These are phyloP conservation scores for Rhizomucor pusillus DNA, from an alignment of 371 early-diverging fungal genomes.

Conservation along the genomic window DNA sequence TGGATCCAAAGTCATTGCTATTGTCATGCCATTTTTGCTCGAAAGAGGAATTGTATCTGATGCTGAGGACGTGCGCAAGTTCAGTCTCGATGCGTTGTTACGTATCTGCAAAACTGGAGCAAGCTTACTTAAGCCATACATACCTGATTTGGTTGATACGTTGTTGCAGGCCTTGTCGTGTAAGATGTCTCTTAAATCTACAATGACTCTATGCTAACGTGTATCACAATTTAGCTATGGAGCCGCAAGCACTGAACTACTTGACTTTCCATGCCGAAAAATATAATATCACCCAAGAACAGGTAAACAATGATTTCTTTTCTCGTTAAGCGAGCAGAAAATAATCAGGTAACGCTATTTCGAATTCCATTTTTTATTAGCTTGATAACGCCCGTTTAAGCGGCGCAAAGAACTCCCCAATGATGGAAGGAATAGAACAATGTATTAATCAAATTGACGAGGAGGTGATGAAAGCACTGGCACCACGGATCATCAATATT, in stretches of 20 bases:
- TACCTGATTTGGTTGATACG: slow-evolving; percentile 69
- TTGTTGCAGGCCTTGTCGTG: slow-evolving; percentile 82
- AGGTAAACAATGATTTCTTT: slow-evolving; percentile 25
- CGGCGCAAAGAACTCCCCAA: slow-evolving; percentile 73
- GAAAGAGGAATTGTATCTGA: slow-evolving; percentile 78
- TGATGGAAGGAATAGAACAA: slow-evolving; percentile 84
- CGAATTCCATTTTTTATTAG: too few relatives aligned
- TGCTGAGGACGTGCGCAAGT: slow-evolving; percentile 87
- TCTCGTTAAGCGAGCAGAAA: not conserved
- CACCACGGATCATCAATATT: slow-evolving; percentile 66
- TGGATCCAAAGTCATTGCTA: slow-evolving; percentile 70
- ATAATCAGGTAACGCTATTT: too few relatives aligned
- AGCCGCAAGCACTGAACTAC: slow-evolving; percentile 73
- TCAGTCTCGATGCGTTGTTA: slow-evolving; percentile 78
- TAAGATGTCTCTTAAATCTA: too few relatives aligned
- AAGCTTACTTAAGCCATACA: slow-evolving; percentile 67
- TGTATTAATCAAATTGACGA: slow-evolving; percentile 77
- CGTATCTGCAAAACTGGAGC: slow-evolving; percentile 81
- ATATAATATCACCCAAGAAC: slow-evolving; percentile 85
- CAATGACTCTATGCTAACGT: not conserved
- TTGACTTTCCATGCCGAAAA: slow-evolving; percentile 87
- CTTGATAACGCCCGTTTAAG: slow-evolving; percentile 74
- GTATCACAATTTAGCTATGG: slow-evolving; percentile 30
- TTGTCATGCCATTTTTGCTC: slow-evolving; percentile 85
- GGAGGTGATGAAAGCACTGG: slow-evolving; percentile 58